Evolutionary conservation across 2,329 filamentous ascomycete species (phyloP).

Genomic region (Fusarium subglutinans): DNA sequence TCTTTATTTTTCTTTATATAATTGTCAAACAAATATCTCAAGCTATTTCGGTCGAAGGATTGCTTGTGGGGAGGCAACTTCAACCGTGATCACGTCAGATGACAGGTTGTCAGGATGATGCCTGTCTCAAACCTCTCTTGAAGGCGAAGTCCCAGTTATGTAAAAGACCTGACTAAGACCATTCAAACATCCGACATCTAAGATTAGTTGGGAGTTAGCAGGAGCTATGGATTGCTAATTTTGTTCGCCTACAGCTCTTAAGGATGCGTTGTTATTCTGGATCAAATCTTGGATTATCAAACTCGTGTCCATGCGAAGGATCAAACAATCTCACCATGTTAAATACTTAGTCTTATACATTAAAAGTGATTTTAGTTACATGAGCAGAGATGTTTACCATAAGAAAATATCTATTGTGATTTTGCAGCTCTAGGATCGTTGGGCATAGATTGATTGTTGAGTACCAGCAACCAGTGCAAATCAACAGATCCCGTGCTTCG

Average conservation of each 20-base stretch:
- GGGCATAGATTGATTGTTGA: neutral
- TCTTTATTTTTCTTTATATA: too few relatives aligned
- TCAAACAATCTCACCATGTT: neutral
- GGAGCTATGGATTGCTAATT: neutral
- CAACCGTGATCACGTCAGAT: neutral
- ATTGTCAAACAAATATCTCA: too few relatives aligned
- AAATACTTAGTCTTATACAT: neutral
- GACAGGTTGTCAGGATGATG: neutral
- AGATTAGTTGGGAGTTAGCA: rapidly evolving
- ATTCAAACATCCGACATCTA: too few relatives aligned
- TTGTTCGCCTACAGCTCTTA: too few relatives aligned
- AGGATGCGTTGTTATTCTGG: neutral
- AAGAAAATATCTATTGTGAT: neutral
- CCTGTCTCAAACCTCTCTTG: too few relatives aligned
- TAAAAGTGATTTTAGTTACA: neutral
- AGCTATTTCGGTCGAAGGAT: neutral
- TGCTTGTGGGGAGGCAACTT: neutral
- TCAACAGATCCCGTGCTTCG: too few relatives aligned
- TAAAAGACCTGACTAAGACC: rapidly evolving
- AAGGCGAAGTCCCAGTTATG: neutral
- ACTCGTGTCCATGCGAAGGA: neutral
- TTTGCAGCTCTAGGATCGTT: neutral
- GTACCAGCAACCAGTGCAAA: neutral
- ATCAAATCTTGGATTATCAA: neutral
- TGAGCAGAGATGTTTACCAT: rapidly evolving